Evolutionary conservation across 1,139 yeast genomes (phyloP), one percentile per base, ranked within the genome.

Genomic region (Fermentozyma sake): DNA sequence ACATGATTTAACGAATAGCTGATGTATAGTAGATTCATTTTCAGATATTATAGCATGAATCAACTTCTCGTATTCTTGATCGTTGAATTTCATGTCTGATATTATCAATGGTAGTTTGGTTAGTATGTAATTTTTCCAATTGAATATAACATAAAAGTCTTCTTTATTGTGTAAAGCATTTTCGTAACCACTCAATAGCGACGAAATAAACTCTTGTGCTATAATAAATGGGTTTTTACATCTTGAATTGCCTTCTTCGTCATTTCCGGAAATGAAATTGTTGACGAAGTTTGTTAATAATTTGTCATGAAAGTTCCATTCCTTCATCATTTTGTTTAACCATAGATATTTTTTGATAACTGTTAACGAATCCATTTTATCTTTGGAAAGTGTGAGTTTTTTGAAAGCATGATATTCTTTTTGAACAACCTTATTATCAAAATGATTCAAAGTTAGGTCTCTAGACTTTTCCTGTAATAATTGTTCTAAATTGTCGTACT

Each of bases 1-100:
- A 35, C 80, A 66, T 10, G 73, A 62, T 38, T 71, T 72, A 12
- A 79, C 48, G 32, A 81, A 76, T 12, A 66, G 72, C 36, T 73
- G 78, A 3, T 16, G 27, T 16, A 37, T 27, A 7, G 33, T 28
- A 12, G 34, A 31, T 7, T 46, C 23, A 4, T 31, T 26, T 14
- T 33, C 32, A 8, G 33, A 25, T 4, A 28, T 23, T 2, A 31
- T 18, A 10, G 37, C 33, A n/a, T 38, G 34, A 2, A 48, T 29
- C 4, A 40, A 33, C 18, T 31, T 33, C 20, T 43, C 48, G 7
- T 34, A 24, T 8, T 40, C 26, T 23, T 34, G 37, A 3, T 35
- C 37, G 5, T 25, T 27, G 17, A 44, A 34, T 20, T 41, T 41
- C 9, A 50, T 26, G 13, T 39, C 32, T 4, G 40, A 27, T 12